Conservation (phyloP, 2,329 filamentous ascomycete genomes). For the Dryadomyces quercus-mongolicae region DNA sequence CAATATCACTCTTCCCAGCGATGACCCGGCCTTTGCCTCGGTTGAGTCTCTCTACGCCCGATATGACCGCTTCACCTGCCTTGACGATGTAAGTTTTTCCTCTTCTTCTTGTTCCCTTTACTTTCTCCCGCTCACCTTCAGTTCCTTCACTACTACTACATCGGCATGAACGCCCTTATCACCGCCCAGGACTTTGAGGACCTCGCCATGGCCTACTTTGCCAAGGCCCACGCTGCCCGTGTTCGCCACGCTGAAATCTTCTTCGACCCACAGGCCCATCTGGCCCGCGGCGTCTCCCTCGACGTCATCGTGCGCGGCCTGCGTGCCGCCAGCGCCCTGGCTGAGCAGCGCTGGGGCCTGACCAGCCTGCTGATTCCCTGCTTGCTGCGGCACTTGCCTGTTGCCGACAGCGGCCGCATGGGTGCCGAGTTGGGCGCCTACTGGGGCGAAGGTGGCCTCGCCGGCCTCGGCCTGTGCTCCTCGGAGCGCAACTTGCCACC, state of each 20-base stretch:
- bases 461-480: constrained; percentile 18
- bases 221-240: constrained; percentile 48
- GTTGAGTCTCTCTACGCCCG: constrained; percentile 45
- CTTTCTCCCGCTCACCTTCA: constrained; percentile 19
- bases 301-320: constrained; percentile 54
- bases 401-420: constrained; percentile 37
- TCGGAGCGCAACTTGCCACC: constrained; percentile 27
- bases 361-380: constrained; percentile 58
- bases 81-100: constrained; percentile 36
- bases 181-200: constrained; percentile 57
- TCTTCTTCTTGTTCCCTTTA: neutral
- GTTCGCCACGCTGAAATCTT: constrained; percentile 67
- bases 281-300: constrained; percentile 49
- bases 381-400: constrained; percentile 58
- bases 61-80: constrained; percentile 55
- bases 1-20: constrained; percentile 43
- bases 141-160: constrained; percentile 70
- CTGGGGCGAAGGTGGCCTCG: constrained; percentile 22
- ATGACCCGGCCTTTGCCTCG: constrained; percentile 52
- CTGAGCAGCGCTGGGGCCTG: constrained; percentile 45
- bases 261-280: constrained; percentile 71
- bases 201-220: constrained; percentile 61
- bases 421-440: constrained; percentile 31
- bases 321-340: constrained; percentile 43
- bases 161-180: constrained; percentile 59